These are phyloP conservation scores for Paramyrothecium sp. DNA, from an alignment of 2,329 filamentous ascomycete genomes.

Conservation along the genomic window DNA sequence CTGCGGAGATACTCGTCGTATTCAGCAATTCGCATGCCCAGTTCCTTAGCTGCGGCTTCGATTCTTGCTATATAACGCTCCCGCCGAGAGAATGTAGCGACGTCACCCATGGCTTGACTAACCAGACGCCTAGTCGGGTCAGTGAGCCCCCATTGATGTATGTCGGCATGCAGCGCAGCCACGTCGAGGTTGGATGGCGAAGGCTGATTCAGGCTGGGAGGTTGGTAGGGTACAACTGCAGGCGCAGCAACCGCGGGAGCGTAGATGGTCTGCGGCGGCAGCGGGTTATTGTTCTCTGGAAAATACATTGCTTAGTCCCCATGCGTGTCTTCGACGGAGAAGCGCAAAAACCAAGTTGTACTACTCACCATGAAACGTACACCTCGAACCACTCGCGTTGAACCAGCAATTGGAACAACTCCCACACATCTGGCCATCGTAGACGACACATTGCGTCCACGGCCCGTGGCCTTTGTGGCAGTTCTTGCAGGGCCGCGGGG, in stretches of 20 bases:
- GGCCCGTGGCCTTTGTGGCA: conserved; percentile 60
- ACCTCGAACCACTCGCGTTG: conserved; percentile 58
- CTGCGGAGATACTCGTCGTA: conserved; percentile 43
- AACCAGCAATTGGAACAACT: conserved; percentile 65
- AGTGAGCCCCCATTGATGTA: conserved; percentile 15
- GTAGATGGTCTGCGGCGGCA: conserved; percentile 10
- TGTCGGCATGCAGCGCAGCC: conserved; percentile 15
- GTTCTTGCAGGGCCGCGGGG: conserved; percentile 53
- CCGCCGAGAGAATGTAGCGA: conserved; percentile 39
- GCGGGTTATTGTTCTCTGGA: conserved; percentile 18
- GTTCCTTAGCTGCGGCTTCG: conserved; percentile 52
- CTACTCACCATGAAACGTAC: conserved; percentile 58
- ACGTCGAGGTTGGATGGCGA: conserved; percentile 3
- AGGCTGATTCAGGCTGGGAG: neutral
- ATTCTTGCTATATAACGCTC: conserved; percentile 49
- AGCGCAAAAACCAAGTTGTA: too few relatives aligned
- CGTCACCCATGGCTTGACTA: conserved; percentile 43
- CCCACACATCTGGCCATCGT: conserved; percentile 59
- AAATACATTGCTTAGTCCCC: too few relatives aligned
- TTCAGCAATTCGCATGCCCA: conserved; percentile 51
- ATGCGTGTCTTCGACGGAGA: too few relatives aligned
- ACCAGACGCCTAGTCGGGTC: conserved; percentile 19
- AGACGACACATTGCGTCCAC: conserved; percentile 58
- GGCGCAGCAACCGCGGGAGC: conserved; percentile 2
- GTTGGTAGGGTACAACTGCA: neutral